Percentiles rank a stretch among this genome's conserved stretches.
Evolutionary conservation across 768 basidiomycete genomes (phyloP).

Genomic region (Russula olivacea): DNA sequence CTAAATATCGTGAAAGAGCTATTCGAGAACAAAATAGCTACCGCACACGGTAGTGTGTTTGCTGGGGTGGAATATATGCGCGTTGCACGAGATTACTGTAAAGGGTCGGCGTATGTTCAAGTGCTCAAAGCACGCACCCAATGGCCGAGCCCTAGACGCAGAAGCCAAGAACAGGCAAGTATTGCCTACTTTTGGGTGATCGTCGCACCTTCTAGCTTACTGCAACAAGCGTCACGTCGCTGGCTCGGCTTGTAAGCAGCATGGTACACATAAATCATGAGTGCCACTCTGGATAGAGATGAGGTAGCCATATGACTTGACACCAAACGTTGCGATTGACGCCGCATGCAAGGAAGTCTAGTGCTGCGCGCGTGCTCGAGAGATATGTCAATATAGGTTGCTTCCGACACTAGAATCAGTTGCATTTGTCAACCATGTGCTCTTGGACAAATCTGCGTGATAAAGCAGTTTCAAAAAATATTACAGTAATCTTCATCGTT

Average conservation of each 20-base stretch:
- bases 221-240: background rate
- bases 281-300: background rate
- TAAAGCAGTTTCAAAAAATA: no score
- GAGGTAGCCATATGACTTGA: background rate
- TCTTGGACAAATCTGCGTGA: no score
- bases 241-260: background rate
- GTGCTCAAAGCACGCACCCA: background rate
- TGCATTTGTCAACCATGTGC: no score
- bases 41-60: background rate
- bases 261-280: background rate
- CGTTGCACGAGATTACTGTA: background rate
- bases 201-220: background rate
- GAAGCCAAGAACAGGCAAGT: background rate
- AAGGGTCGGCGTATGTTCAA: background rate
- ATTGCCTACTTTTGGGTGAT: background rate
- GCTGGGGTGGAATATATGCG: conserved; percentile 6
- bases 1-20: background rate
- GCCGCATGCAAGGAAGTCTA: background rate
- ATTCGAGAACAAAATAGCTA: background rate
- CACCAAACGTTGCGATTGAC: background rate
- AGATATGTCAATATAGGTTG: no score
- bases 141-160: background rate
- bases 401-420: no score
- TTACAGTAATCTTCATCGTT: no score
- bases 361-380: background rate